These are phyloP conservation scores for Aschersonia sp. DNA, from an alignment of 2,329 filamentous ascomycete genomes.

Conservation along the genomic window DNA sequence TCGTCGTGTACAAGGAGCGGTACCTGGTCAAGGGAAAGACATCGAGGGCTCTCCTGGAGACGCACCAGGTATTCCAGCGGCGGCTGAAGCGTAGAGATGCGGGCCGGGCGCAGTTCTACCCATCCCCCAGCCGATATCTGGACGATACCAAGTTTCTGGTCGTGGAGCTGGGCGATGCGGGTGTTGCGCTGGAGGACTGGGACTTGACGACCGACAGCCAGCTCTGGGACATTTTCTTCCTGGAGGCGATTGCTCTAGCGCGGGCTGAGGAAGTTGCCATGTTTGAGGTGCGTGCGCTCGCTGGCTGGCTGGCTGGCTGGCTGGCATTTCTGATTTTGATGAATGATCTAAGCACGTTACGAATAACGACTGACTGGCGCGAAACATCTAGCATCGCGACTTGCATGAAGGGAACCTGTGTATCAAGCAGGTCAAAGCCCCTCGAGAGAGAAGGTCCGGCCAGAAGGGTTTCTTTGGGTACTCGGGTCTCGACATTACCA, in stretches of 20 bases:
- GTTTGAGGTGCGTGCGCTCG: constrained; percentile 36
- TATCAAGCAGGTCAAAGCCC: constrained; percentile 27
- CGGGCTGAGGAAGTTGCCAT: constrained; percentile 40
- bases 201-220: constrained; percentile 31
- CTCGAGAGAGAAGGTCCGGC: constrained; percentile 16
- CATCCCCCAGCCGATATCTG: constrained; percentile 43
- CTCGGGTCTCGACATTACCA: constrained; percentile 48
- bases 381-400: constrained; percentile 38
- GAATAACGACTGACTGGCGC: constrained; percentile 1
- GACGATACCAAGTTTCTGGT: constrained; percentile 44
- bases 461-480: constrained; percentile 31
- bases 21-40: constrained; percentile 44
- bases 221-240: constrained; percentile 49
- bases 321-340: too few relatives aligned
- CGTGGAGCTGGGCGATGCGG: constrained; percentile 49
- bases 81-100: constrained; percentile 39
- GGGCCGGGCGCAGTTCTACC: constrained; percentile 44
- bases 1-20: constrained; percentile 50
- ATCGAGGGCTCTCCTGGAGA: constrained; percentile 37
- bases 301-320: too few relatives aligned
- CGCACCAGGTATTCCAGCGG: constrained; percentile 43
- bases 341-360: too few relatives aligned
- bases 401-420: constrained; percentile 53
- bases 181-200: constrained; percentile 43
- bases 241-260: constrained; percentile 44